These are phyloP conservation scores for Trypanosoma avium DNA, from an alignment of 208 protist species.

Conservation along the genomic window DNA sequence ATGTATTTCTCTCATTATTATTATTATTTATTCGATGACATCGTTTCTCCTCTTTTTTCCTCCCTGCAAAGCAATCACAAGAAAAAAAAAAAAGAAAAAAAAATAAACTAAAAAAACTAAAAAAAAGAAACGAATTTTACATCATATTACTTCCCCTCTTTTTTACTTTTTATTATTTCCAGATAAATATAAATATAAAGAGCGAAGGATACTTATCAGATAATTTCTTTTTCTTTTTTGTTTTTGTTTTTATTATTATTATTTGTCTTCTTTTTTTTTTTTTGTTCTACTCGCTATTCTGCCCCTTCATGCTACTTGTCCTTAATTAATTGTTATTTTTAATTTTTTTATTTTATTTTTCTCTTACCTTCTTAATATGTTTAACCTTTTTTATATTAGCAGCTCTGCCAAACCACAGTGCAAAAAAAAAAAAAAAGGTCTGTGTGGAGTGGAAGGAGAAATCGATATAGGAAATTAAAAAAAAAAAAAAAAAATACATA, in stretches of 20 bases:
- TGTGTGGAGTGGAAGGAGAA: too few species aligned
- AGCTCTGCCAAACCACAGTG: not conserved
- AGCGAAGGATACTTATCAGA: too few species aligned
- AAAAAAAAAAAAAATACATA: slow-evolving; percentile 2
- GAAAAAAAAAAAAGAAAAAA: not conserved
- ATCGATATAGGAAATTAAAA: slow-evolving; percentile 2
- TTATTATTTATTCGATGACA: too few species aligned
- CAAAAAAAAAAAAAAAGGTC: slow-evolving; percentile 3
- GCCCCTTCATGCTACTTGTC: not conserved
- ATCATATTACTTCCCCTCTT: slow-evolving; percentile 20
- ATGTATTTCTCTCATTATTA: too few species aligned
- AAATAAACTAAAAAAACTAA: not conserved
- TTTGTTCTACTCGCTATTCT: slow-evolving; percentile 7
- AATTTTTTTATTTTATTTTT: not conserved
- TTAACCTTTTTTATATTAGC: too few species aligned
- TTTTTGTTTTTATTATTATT: too few species aligned
- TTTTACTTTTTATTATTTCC: slow-evolving; percentile 15
- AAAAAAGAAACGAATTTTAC: not conserved
- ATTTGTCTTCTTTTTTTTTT: slow-evolving; percentile 9
- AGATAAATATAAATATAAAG: too few species aligned
- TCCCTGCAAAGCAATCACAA: not conserved
- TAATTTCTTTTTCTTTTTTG: too few species aligned
- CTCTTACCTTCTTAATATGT: too few species aligned
- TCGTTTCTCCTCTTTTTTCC: too few species aligned
- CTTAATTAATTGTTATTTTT: not conserved